Evolutionary conservation across 768 basidiomycete genomes (phyloP).

Genomic region (Phaeotremella skinneri): DNA sequence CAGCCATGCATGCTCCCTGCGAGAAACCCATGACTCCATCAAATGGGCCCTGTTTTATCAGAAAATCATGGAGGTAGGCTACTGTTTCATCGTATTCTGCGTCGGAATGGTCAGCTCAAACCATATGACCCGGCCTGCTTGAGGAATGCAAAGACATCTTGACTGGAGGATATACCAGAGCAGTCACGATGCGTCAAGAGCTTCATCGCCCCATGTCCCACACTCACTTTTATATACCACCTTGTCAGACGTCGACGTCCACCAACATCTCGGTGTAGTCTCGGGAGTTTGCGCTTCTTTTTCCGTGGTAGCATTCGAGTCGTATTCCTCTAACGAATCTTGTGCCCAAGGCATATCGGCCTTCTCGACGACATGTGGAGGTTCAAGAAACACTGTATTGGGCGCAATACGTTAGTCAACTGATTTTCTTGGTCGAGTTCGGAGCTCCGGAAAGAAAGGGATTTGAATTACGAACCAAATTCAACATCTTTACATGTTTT

Average conservation of each 20-base stretch:
- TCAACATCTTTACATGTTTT: conserved; percentile 50
- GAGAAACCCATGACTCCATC: conserved; percentile 51
- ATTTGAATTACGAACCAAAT: conserved; percentile 30
- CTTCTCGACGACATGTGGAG: conserved; percentile 47
- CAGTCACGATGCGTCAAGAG: conserved; percentile 1
- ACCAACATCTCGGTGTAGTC: conserved; percentile 50
- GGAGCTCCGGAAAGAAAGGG: neutral
- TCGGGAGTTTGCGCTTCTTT: conserved; percentile 44
- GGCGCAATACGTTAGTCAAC: neutral
- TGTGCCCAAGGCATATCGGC: conserved; percentile 46
- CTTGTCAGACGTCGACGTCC: conserved; percentile 35
- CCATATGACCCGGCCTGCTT: neutral
- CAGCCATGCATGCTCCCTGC: conserved; percentile 51
- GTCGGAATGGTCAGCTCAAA: conserved; percentile 2
- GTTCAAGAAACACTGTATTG: conserved; percentile 44
- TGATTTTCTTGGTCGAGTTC: neutral
- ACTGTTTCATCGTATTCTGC: conserved; percentile 46
- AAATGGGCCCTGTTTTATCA: conserved; percentile 42
- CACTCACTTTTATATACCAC: conserved; percentile 39
- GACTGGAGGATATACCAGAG: too few species aligned
- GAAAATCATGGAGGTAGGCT: conserved; percentile 40
- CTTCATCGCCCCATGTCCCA: too few species aligned
- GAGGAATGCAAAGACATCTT: neutral
- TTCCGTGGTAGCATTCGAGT: conserved; percentile 43
- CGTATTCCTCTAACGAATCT: conserved; percentile 41